phyloP scores from a whole-genome alignment of 2,329 filamentous ascomycete species.

The Cladophialophora carrionii region DNA sequence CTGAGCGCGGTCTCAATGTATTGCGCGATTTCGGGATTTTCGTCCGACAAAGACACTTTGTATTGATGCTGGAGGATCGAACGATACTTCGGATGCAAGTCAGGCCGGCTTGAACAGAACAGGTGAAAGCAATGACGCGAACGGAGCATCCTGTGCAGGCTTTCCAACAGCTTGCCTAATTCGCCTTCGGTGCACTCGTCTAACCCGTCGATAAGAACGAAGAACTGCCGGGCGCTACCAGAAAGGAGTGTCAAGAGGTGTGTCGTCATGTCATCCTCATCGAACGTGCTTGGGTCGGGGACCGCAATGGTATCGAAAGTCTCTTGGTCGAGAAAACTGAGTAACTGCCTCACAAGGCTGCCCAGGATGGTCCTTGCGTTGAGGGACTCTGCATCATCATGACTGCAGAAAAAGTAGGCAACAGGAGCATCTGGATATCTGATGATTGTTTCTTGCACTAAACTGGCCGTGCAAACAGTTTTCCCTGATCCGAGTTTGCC shows the following conservation, averaged over 20 bases:
- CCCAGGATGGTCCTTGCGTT: conserved; percentile 35
- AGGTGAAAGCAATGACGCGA: conserved; percentile 13
- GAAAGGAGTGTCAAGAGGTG: conserved; percentile 4
- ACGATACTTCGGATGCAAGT: conserved; percentile 21
- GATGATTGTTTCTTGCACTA: conserved; percentile 30
- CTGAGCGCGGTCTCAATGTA: conserved; percentile 26
- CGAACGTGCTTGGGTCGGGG: neutral
- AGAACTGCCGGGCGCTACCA: conserved; percentile 3
- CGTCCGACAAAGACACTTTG: conserved; percentile 15
- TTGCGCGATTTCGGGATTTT: conserved; percentile 28
- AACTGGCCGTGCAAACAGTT: conserved; percentile 35
- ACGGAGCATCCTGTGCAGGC: conserved; percentile 5
- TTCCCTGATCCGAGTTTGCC: conserved; percentile 38
- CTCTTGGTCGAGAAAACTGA: conserved; percentile 17
- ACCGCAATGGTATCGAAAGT: conserved; percentile 8
- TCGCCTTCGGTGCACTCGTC: conserved; percentile 26
- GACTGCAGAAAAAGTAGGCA: conserved; percentile 35
- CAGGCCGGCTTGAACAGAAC: conserved; percentile 35
- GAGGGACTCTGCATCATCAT: conserved; percentile 30
- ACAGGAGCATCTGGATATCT: conserved; percentile 21
- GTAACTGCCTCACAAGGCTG: conserved; percentile 35
- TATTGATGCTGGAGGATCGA: conserved; percentile 10
- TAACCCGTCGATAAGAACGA: conserved; percentile 31
- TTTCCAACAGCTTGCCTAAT: conserved; percentile 10
- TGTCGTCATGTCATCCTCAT: conserved; percentile 16